A percentile compares a stretch with the other conserved stretches of the same genome.
phyloP scores from a whole-genome alignment of 148 eudicot genomes.

The Drosera capensis region DNA sequence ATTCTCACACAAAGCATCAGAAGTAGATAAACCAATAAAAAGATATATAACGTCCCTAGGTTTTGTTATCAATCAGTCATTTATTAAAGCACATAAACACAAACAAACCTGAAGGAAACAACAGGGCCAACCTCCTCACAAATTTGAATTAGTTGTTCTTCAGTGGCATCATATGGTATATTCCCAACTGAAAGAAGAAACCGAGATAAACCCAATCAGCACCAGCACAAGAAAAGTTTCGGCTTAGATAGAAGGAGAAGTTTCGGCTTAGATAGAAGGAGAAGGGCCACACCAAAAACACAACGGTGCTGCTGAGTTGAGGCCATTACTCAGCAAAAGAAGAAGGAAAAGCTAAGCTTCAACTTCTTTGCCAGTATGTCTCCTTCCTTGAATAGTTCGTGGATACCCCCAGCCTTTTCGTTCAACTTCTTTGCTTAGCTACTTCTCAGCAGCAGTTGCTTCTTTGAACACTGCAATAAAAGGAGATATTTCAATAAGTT shows the following conservation, averaged over 20 bases:
- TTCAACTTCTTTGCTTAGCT: too few species aligned
- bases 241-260: too few species aligned
- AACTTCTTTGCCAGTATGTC: constrained; percentile 13
- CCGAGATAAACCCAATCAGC: constrained; percentile 3
- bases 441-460: too few species aligned
- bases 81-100: not conserved
- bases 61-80: not conserved
- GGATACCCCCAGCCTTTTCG: too few species aligned
- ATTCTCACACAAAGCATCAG: too few species aligned
- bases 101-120: constrained; percentile 73
- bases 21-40: too few species aligned
- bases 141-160: constrained; percentile 87
- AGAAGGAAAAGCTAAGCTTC: constrained; percentile 6
- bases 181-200: constrained; percentile 51
- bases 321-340: constrained; percentile 37
- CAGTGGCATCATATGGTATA: constrained; percentile 97
- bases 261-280: not conserved
- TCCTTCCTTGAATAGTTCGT: too few species aligned
- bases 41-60: too few species aligned
- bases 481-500: too few species aligned
- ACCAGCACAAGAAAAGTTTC: too few species aligned
- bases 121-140: constrained; percentile 99
- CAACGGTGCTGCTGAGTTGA: constrained; percentile 84
- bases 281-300: constrained; percentile 47
- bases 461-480: too few species aligned